Conservation (phyloP, 495 filamentous ascomycete genomes). For the Hypoxylon cercidicola region DNA sequence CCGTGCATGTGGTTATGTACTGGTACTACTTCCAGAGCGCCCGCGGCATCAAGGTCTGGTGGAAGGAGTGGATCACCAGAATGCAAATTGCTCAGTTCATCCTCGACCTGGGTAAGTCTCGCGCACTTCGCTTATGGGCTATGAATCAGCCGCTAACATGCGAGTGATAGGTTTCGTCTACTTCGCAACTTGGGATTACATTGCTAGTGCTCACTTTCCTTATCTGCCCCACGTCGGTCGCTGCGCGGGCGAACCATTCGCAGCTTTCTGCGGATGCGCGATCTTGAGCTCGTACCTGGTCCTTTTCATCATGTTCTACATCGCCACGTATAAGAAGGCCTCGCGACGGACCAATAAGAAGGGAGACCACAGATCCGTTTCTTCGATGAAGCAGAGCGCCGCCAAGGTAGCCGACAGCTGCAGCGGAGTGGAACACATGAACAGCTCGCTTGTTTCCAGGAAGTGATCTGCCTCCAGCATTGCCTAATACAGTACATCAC, state of each 20-base stretch:
- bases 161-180: conserved; percentile 78
- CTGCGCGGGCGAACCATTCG: conserved; percentile 96
- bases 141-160: conserved; percentile 26
- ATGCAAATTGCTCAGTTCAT: conserved; percentile 84
- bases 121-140: background rate
- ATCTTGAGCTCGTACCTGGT: conserved; percentile 93
- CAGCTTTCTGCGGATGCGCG: conserved; percentile 87
- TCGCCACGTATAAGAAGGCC: conserved; percentile 90
- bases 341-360: conserved; percentile 39
- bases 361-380: conserved; percentile 1
- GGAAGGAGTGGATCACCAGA: conserved; percentile 88
- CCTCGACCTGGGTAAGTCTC: conserved; percentile 74
- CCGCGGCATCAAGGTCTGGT: conserved; percentile 81
- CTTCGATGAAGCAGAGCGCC: conserved; percentile 42
- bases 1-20: conserved; percentile 75
- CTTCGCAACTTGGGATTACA: conserved; percentile 94
- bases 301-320: conserved; percentile 98
- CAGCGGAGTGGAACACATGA: conserved; percentile 43
- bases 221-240: conserved; percentile 81
- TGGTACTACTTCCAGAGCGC: conserved; percentile 80
- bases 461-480: conserved; percentile 27
- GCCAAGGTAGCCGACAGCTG: conserved; percentile 40
- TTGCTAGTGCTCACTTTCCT: conserved; percentile 87
- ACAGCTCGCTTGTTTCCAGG: conserved; percentile 35
- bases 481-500: conserved; percentile 13